Conservation (phyloP, 1,284 basidiomycete genomes). For the Stygiomarasmius scandens region DNA sequence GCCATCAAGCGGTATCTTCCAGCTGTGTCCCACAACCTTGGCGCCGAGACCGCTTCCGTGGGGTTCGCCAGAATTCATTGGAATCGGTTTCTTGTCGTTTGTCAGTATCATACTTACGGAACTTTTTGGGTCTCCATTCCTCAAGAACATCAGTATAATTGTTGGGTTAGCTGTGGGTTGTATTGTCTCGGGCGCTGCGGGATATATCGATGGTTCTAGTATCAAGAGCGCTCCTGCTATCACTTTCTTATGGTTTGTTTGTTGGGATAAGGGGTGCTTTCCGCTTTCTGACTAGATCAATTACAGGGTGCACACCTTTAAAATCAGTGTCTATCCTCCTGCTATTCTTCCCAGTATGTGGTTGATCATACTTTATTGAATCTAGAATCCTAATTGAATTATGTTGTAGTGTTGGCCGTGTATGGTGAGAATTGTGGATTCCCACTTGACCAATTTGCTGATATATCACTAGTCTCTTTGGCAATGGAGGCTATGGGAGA, state of each 20-base stretch:
- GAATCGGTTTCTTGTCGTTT: conserved; percentile 85
- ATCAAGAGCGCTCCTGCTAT: conserved; percentile 72
- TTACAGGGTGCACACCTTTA: conserved; percentile 75
- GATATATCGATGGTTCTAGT: conserved; percentile 68
- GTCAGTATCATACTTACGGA: conserved; percentile 76
- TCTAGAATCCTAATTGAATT: background rate
- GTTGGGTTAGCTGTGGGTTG: conserved; percentile 77
- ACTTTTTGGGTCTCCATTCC: conserved; percentile 80
- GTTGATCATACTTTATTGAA: background rate
- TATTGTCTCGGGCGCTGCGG: conserved; percentile 75
- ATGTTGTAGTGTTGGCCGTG: conserved; percentile 62
- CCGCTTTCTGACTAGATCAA: conserved; percentile 23
- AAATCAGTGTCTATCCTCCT: conserved; percentile 77
- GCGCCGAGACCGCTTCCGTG: conserved; percentile 66
- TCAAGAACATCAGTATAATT: conserved; percentile 79
- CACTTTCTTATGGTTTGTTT: conserved; percentile 71
- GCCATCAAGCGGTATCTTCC: conserved; percentile 66
- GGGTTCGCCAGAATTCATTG: conserved; percentile 83
- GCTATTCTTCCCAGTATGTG: conserved; percentile 68
- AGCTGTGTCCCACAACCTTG: conserved; percentile 67
- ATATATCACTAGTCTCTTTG: conserved; percentile 51
- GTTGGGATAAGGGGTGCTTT: background rate
- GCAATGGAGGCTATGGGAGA: conserved; percentile 89
- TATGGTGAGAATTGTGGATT: conserved; percentile 48
- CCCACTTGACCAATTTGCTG: background rate